Evolutionary conservation across 75 land plant species (phyloP).

Genomic region (Cunninghamia lanceolata): DNA sequence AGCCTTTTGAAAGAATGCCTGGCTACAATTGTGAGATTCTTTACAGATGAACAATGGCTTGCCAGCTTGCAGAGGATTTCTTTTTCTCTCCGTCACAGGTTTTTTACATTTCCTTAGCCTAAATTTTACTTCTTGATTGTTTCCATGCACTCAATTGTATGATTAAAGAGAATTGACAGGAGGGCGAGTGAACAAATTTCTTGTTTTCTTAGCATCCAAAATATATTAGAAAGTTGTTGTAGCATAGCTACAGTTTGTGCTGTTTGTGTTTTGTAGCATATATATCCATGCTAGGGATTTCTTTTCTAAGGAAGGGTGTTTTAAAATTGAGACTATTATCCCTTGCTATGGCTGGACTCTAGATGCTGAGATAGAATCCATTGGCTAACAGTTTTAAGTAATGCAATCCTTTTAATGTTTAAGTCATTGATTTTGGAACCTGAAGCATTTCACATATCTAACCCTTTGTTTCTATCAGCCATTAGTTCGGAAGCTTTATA

Average conservation of each 20-base stretch:
- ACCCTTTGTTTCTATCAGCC: neutral
- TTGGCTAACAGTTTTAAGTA: neutral
- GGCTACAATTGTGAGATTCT: slow-evolving; percentile 35
- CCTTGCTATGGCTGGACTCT: neutral
- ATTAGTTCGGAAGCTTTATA: neutral
- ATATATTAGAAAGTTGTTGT: neutral
- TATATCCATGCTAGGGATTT: neutral
- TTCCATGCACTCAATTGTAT: neutral
- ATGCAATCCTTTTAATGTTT: neutral
- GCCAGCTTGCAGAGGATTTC: slow-evolving; percentile 38
- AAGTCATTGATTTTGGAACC: neutral
- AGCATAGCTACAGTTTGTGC: neutral
- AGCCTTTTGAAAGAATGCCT: slow-evolving; percentile 30
- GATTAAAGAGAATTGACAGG: neutral
- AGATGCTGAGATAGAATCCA: neutral
- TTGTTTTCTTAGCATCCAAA: neutral
- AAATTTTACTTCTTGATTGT: neutral
- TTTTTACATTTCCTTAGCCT: neutral
- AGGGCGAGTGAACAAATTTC: neutral
- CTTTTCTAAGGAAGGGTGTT: neutral
- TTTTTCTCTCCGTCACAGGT: slow-evolving; percentile 46
- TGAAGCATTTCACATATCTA: neutral
- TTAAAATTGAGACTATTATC: neutral
- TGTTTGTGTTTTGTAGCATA: neutral
- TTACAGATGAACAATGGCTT: slow-evolving; percentile 48